These are phyloP conservation scores for Millerago galiae DNA, from an alignment of 805 yeast species.

Conservation along the genomic window DNA sequence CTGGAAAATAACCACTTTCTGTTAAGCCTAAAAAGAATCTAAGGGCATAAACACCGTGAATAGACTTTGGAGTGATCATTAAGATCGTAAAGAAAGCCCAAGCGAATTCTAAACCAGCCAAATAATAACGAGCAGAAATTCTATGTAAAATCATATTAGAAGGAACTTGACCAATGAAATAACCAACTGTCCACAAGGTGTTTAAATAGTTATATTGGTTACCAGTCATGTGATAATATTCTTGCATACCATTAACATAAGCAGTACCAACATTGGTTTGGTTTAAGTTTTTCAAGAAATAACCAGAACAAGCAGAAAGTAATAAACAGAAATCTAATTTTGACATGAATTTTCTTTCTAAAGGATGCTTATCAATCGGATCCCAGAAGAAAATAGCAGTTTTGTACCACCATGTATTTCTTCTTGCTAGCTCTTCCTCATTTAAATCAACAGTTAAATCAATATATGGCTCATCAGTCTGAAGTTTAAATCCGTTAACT, in stretches of 20 bases:
- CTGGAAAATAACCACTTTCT: slow-evolving; percentile 42
- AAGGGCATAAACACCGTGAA: slow-evolving; percentile 24
- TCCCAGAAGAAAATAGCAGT: slow-evolving; percentile 8
- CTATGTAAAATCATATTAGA: slow-evolving; percentile 34
- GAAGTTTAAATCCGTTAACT: slow-evolving; percentile 8
- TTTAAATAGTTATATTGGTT: slow-evolving; percentile 39
- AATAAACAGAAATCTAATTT: slow-evolving; percentile 33
- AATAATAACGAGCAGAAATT: slow-evolving; percentile 35
- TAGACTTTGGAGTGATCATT: slow-evolving; percentile 23
- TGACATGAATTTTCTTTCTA: slow-evolving; percentile 27
- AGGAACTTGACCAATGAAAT: slow-evolving; percentile 43
- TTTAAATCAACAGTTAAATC: slow-evolving; percentile 5
- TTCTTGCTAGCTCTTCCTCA: slow-evolving; percentile 7
- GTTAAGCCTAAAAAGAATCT: slow-evolving; percentile 34
- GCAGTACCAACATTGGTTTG: slow-evolving; percentile 38
- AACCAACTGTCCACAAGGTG: slow-evolving; percentile 43
- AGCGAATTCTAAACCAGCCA: slow-evolving; percentile 36
- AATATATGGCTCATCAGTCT: slow-evolving; percentile 9
- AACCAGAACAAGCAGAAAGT: slow-evolving; percentile 37
- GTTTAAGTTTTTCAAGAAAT: slow-evolving; percentile 39
- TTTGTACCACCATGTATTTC: slow-evolving; percentile 11
- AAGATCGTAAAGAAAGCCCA: slow-evolving; percentile 37
- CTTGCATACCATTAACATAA: slow-evolving; percentile 41
- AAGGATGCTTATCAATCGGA: slow-evolving; percentile 16
- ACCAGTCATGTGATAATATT: slow-evolving; percentile 33